Evolutionary conservation across 1,284 basidiomycete genomes (phyloP), one percentile per base, ranked within the genome.

Genomic region (Naganishia sp.): DNA sequence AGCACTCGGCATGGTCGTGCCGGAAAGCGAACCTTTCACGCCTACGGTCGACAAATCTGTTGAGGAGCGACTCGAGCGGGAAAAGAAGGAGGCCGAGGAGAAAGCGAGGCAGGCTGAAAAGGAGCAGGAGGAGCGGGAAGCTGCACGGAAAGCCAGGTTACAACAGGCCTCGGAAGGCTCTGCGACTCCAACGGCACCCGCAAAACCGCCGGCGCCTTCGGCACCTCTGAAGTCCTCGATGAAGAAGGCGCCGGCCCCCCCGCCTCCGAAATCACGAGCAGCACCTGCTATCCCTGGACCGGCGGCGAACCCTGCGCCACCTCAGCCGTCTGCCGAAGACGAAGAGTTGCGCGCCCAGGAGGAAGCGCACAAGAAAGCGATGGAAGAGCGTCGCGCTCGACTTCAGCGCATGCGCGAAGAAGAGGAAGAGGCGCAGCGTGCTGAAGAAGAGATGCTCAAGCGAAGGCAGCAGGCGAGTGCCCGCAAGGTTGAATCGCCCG

Each of bases 1-100:
- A 47, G 89, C 89, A 10, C 84, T 98, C 3, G 95, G 96, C 17
- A 83, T 88, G 35, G 78, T 84, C 6, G 79, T 87, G 2, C 73
- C 85, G 1, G 73, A 74, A 28, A 76, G 79, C 43, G 69, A 71
- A 6, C 74, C 74, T 21, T 57, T 60, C 10, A 21, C 60, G 28
- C 55, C 47, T 10, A 41, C 55, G 1, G 81, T 92, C 2, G 93
- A 94, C 76, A 86, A 85, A 15, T 85, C 82, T 62, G 89, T 94
- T 3, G 90, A 91, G 75, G 90, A 92, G 72, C 82, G 93, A 35
- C 83, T 96, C 1, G 87, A 86, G 31, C 83, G 87, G 72, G 94
- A 97, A 76, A 88, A 88, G 80, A 86, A 85, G 75, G 90, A 93
- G 76, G 91, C 90, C 0, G 91, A 92, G 73, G 90, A 91, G 76